Conservation (phyloP, 306 rosid species). For the Ceratonia siliqua region DNA sequence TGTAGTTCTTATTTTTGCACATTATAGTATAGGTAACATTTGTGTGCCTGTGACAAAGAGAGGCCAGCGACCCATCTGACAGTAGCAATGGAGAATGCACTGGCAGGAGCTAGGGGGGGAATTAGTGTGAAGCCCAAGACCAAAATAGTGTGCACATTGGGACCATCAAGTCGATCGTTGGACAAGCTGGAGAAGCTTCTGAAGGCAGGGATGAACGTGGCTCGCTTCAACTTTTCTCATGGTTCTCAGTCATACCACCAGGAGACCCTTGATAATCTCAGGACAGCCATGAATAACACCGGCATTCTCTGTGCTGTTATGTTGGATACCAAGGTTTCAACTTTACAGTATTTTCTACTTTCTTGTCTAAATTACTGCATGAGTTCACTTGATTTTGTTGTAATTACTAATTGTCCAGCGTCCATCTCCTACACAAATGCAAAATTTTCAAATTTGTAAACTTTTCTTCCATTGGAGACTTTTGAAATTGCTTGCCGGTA, state of each 20-base stretch:
- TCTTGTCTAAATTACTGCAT: no score
- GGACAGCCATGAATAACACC: constrained; percentile 37
- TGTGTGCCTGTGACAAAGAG: neutral
- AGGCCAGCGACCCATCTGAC: neutral
- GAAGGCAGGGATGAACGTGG: constrained; percentile 40
- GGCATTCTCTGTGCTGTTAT: constrained; percentile 44
- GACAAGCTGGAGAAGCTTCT: constrained; percentile 30
- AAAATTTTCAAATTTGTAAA: no score
- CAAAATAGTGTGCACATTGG: constrained; percentile 33
- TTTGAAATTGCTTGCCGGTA: no score
- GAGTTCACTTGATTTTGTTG: no score
- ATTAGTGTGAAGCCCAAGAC: constrained; percentile 16
- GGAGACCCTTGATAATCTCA: constrained; percentile 42
- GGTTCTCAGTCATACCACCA: constrained; percentile 45
- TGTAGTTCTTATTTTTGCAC: no score
- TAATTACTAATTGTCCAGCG: no score
- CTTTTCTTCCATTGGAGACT: no score
- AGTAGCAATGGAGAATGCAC: constrained; percentile 7
- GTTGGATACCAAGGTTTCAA: constrained; percentile 5
- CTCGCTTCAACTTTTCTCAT: constrained; percentile 52
- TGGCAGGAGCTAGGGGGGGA: neutral
- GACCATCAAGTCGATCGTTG: constrained; percentile 27
- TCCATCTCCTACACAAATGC: no score
- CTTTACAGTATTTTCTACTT: neutral
- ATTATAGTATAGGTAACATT: neutral